Conservation (phyloP, 2,329 filamentous ascomycete genomes). For the Aspergillus sp. region DNA sequence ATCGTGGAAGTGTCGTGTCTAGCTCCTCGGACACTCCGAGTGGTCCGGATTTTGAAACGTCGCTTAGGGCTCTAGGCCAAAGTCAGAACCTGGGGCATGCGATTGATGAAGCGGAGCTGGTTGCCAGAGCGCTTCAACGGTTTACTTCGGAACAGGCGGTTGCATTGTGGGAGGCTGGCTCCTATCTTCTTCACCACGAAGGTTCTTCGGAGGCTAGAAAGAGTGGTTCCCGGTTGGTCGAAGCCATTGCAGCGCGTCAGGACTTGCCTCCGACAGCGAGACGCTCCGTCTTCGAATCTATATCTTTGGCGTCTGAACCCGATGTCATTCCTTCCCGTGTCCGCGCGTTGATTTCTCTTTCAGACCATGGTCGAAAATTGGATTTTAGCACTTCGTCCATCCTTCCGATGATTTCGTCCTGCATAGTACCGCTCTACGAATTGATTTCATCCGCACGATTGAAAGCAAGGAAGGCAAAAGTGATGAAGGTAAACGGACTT, state of each 20-base stretch:
- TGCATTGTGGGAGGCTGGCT: constrained; percentile 33
- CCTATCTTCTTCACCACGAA: constrained; percentile 31
- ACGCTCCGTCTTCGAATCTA: constrained; percentile 29
- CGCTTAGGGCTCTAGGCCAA: constrained; percentile 30
- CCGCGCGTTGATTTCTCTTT: constrained; percentile 33
- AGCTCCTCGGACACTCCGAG: constrained; percentile 33
- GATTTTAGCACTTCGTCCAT: constrained; percentile 35
- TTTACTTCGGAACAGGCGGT: constrained; percentile 36
- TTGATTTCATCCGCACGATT: constrained; percentile 28
- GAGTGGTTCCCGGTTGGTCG: constrained; percentile 29
- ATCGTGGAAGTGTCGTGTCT: constrained; percentile 34
- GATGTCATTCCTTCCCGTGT: constrained; percentile 34
- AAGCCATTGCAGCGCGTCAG: constrained; percentile 31
- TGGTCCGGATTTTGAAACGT: constrained; percentile 32
- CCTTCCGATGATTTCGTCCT: constrained; percentile 33
- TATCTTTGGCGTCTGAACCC: constrained; percentile 26
- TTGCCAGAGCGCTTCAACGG: constrained; percentile 27
- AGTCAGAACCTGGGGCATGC: constrained; percentile 29
- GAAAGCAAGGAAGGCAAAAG: constrained; percentile 32
- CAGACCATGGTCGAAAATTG: constrained; percentile 38
- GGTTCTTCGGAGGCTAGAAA: constrained; percentile 30
- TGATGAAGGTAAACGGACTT: constrained; percentile 23
- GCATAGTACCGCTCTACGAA: constrained; percentile 34
- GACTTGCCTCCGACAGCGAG: constrained; percentile 32
- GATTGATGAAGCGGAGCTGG: constrained; percentile 32